A percentile compares a stretch with the other conserved stretches of the same genome.
phyloP scores from a whole-genome alignment of 2,329 filamentous ascomycete genomes.

The Plenodomus lindquistii region DNA sequence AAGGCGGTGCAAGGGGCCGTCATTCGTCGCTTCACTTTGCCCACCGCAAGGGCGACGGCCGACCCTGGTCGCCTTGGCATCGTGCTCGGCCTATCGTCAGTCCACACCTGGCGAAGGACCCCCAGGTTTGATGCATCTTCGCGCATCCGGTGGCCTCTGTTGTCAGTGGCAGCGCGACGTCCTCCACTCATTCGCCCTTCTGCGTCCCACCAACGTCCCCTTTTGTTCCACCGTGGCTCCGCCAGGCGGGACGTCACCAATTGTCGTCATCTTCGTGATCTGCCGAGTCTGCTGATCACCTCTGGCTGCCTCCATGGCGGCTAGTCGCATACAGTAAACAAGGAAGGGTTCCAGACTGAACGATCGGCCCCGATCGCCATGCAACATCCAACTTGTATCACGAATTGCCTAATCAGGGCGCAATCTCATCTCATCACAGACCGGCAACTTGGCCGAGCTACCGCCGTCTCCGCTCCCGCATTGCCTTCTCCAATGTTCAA shows the following conservation, averaged over 20 bases:
- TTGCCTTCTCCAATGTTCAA: background rate
- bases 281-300: constrained; percentile 14
- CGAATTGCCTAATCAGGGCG: constrained; percentile 1
- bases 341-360: constrained; percentile 10
- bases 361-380: constrained; percentile 5
- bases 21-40: constrained; percentile 38
- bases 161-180: constrained; percentile 25
- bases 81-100: constrained; percentile 26
- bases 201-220: constrained; percentile 17
- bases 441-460: background rate
- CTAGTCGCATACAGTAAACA: constrained; percentile 1
- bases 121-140: constrained; percentile 24
- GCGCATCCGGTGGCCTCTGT: constrained; percentile 22
- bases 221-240: constrained; percentile 16
- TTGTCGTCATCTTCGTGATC: constrained; percentile 19
- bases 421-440: constrained; percentile 3
- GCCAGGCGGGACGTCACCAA: constrained; percentile 20
- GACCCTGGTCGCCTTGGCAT: constrained; percentile 13
- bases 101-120: constrained; percentile 13
- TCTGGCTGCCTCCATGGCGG: constrained; percentile 11
- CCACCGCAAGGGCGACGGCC: constrained; percentile 7
- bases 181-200: constrained; percentile 18
- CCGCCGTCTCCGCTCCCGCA: background rate
- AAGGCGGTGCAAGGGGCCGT: background rate
- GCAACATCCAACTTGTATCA: constrained; percentile 8